A percentile compares a stretch with the other conserved stretches of the same genome.
Evolutionary conservation across 345 rosid species (phyloP).

Genomic region (Gossypium turneri): DNA sequence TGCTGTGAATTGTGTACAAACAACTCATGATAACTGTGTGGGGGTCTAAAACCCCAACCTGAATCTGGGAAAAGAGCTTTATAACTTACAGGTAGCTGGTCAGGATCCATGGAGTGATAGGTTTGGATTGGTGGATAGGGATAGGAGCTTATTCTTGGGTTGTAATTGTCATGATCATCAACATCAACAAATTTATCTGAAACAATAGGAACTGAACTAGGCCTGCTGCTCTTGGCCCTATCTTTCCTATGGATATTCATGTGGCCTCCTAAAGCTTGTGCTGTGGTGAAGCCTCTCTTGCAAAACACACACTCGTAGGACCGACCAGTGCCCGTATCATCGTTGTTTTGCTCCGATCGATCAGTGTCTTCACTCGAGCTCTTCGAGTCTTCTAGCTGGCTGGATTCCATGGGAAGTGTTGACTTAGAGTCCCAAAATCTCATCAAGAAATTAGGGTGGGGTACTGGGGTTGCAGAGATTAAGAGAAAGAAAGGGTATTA

Average conservation of each 20-base stretch:
- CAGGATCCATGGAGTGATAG: conserved; percentile 17
- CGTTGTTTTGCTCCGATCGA: conserved; percentile 22
- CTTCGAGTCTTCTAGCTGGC: conserved; percentile 28
- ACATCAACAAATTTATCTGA: conserved; percentile 21
- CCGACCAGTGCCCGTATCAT: conserved; percentile 32
- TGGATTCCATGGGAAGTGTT: conserved; percentile 29
- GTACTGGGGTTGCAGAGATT: not conserved
- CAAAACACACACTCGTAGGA: conserved; percentile 69
- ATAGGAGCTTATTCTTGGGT: conserved; percentile 15
- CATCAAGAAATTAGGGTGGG: not conserved
- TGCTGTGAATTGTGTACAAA: conserved; percentile 22
- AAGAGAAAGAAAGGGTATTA: conserved; percentile 8
- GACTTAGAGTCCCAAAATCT: not conserved
- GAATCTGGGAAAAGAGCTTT: conserved; percentile 38
- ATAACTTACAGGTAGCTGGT: conserved; percentile 21
- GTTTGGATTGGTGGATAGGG: conserved; percentile 25
- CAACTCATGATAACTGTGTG: conserved; percentile 23
- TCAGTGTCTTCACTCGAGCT: conserved; percentile 34
- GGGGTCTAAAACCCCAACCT: conserved; percentile 20
- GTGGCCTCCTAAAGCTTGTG: conserved; percentile 93
- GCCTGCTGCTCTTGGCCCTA: conserved; percentile 46
- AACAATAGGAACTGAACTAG: conserved; percentile 14
- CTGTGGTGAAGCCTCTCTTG: conserved; percentile 92
- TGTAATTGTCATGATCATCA: conserved; percentile 16
- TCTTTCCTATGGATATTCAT: conserved; percentile 93